Conservation (phyloP, 495 filamentous ascomycete species). For the Talaromyces thailandensis region DNA sequence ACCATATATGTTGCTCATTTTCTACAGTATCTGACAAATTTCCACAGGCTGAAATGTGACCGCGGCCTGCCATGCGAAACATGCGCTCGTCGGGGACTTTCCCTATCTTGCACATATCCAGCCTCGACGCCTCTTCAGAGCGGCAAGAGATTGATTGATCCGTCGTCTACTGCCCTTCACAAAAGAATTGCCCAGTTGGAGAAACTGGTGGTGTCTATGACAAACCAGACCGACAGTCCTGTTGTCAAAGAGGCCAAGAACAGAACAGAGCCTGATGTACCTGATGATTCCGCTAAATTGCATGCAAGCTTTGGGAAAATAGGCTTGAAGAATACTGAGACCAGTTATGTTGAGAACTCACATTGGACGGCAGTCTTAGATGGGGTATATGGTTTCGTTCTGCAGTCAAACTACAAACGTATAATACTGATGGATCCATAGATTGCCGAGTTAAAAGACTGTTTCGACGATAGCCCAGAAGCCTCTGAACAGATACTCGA, state of each 20-base stretch:
- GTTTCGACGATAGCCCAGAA: conserved; percentile 44
- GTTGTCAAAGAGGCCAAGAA: background rate
- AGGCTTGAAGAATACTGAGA: background rate
- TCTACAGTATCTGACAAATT: background rate
- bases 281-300: conserved; percentile 4
- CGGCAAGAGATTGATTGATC: background rate
- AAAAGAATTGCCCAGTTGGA: background rate
- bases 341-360: conserved; percentile 9
- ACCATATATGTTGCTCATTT: background rate
- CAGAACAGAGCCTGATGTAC: background rate
- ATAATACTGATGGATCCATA: conserved; percentile 15
- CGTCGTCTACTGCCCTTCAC: background rate
- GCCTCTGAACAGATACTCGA: conserved; percentile 11
- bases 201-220: background rate
- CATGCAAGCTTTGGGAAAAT: background rate
- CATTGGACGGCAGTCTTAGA: conserved; percentile 14
- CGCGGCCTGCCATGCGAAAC: conserved; percentile 12
- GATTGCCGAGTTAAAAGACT: conserved; percentile 79
- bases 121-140: background rate
- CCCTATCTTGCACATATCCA: conserved; percentile 10
- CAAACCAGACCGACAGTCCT: background rate
- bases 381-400: conserved; percentile 1
- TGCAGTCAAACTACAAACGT: background rate
- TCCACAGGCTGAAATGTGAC: conserved; percentile 11
- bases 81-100: conserved; percentile 11